Conservation (phyloP, 1,284 basidiomycete species). For the Sanghuangporus weigelae region DNA sequence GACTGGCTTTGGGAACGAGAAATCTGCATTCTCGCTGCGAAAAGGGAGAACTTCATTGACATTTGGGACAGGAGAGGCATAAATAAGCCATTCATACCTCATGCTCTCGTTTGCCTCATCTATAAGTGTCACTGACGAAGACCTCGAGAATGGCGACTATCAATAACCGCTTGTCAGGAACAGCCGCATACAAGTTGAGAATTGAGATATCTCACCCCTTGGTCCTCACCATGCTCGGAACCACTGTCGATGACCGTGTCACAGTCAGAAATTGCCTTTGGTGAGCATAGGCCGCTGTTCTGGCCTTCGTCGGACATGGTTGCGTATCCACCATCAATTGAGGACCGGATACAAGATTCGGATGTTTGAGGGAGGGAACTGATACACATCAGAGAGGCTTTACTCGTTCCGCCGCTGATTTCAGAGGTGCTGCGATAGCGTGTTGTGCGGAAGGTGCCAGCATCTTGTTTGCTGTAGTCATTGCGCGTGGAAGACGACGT, state of each 20-base stretch:
- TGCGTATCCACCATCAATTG: no score
- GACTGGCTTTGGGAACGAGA: not conserved
- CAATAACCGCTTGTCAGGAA: not conserved
- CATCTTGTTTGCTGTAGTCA: no score
- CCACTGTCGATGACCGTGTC: not conserved
- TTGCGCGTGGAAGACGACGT: no score
- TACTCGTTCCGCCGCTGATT: no score
- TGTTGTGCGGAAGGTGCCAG: no score
- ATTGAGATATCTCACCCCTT: not conserved
- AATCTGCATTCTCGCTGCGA: not conserved
- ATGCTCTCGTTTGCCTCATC: no score
- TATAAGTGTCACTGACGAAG: not conserved
- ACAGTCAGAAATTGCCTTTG: not conserved
- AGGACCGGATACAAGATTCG: no score
- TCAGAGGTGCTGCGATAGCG: no score
- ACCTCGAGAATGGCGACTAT: not conserved
- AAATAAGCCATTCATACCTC: not conserved
- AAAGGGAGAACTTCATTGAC: not conserved
- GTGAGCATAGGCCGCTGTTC: not conserved
- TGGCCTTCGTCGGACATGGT: no score
- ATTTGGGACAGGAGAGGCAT: not conserved
- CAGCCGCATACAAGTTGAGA: not conserved
- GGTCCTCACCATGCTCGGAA: not conserved
- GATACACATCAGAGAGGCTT: no score
- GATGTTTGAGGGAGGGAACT: no score